Percentiles rank a stretch among this genome's conserved stretches.
Evolutionary conservation across 2,329 filamentous ascomycete species (phyloP).

Genomic region (Cytospora chrysosperma): DNA sequence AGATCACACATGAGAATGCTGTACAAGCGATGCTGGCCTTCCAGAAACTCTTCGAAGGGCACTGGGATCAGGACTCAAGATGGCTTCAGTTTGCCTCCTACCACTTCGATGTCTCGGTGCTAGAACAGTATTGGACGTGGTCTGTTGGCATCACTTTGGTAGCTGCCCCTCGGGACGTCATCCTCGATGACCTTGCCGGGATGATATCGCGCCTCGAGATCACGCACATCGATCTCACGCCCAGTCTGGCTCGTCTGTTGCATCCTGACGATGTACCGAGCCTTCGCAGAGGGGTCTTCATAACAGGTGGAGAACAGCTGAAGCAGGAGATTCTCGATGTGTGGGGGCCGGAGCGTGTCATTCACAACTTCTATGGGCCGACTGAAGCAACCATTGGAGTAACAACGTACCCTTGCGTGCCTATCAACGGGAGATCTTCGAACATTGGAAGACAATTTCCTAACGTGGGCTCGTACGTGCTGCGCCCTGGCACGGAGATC

Average conservation of each 20-base stretch:
- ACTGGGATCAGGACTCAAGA: constrained; percentile 71
- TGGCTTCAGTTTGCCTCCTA: constrained; percentile 95
- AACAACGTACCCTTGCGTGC: constrained; percentile 84
- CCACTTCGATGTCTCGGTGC: constrained; percentile 89
- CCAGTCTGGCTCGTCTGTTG: constrained; percentile 76
- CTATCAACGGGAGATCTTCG: constrained; percentile 72
- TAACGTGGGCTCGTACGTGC: constrained; percentile 82
- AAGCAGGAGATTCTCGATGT: constrained; percentile 85
- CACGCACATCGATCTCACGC: constrained; percentile 90
- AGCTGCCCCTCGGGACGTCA: constrained; percentile 76
- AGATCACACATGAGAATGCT: constrained; percentile 84
- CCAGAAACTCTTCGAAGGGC: constrained; percentile 69
- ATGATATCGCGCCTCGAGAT: constrained; percentile 72
- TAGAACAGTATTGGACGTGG: constrained; percentile 97
- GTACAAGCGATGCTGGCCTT: constrained; percentile 90
- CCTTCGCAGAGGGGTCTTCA: constrained; percentile 81
- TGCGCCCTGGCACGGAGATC: constrained; percentile 65
- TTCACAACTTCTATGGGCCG: constrained; percentile 91
- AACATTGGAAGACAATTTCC: constrained; percentile 87
- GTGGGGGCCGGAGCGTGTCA: constrained; percentile 77
- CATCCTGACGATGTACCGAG: constrained; percentile 79
- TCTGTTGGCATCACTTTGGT: constrained; percentile 83
- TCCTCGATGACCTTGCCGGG: constrained; percentile 77
- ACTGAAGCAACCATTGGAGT: constrained; percentile 93
- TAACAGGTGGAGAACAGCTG: constrained; percentile 85